These are phyloP conservation scores for Ciborinia camelliae DNA, from an alignment of 2,329 filamentous ascomycete genomes.

Conservation along the genomic window DNA sequence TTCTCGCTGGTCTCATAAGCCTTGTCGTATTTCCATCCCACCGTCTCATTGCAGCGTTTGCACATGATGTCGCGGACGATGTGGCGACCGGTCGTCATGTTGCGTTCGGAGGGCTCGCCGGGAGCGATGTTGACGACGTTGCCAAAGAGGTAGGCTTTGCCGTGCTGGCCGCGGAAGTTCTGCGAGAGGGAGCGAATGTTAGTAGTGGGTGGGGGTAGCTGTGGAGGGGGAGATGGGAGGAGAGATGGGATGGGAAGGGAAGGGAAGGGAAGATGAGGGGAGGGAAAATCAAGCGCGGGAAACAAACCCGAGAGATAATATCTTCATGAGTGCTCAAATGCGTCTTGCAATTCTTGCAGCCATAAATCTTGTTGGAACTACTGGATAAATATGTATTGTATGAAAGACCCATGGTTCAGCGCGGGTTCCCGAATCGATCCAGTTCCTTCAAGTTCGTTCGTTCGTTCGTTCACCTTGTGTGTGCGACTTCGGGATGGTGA, in stretches of 20 bases:
- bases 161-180: constrained; percentile 98
- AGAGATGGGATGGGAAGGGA: constrained; percentile 4
- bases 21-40: constrained; percentile 99
- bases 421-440: too few species aligned
- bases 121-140: constrained; percentile 85
- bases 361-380: constrained; percentile 71
- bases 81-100: constrained; percentile 96
- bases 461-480: neutral
- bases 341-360: constrained; percentile 91
- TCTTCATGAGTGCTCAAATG: constrained; percentile 94
- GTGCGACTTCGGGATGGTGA: neutral
- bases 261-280: constrained; percentile 10
- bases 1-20: constrained; percentile 89
- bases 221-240: constrained; percentile 1
- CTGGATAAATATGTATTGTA: constrained; percentile 91
- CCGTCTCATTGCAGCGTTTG: constrained; percentile 84
- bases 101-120: constrained; percentile 84
- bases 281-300: too few species aligned
- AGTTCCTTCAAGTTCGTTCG: neutral
- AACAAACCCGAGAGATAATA: constrained; percentile 83
- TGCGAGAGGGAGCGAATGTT: constrained; percentile 41
- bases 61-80: constrained; percentile 91
- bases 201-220: neutral
- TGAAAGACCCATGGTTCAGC: constrained; percentile 68
- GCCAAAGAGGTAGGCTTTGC: constrained; percentile 96